Conservation (phyloP, 768 basidiomycete genomes). For the Lactarius akahatsu region DNA sequence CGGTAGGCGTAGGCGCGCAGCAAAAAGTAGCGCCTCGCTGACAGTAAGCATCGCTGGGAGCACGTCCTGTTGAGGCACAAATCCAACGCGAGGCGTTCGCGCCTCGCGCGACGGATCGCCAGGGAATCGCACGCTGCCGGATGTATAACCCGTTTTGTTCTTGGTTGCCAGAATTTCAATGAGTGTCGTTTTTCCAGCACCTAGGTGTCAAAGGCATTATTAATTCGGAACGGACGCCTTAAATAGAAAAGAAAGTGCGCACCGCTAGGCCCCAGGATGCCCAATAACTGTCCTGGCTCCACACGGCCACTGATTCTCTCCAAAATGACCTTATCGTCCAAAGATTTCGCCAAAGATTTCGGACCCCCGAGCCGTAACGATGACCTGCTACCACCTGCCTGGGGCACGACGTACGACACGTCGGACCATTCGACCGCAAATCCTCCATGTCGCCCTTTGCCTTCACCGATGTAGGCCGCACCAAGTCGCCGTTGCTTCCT, state of each 20-base stretch:
- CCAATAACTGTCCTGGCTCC: slow-evolving; percentile 81
- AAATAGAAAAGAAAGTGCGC: slow-evolving; percentile 27
- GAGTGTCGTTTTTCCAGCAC: slow-evolving; percentile 88
- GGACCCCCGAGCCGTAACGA: slow-evolving; percentile 19
- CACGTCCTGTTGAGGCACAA: slow-evolving; percentile 85
- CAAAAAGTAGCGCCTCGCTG: slow-evolving; percentile 69
- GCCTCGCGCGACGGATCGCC: slow-evolving; percentile 34
- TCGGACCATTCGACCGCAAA: slow-evolving; percentile 66
- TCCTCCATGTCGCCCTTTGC: slow-evolving; percentile 42
- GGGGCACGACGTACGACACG: slow-evolving; percentile 63
- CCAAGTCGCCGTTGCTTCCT: slow-evolving; percentile 54
- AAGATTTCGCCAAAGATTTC: no score
- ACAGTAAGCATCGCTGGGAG: slow-evolving; percentile 66
- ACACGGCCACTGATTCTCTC: slow-evolving; percentile 69
- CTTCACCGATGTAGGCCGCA: slow-evolving; percentile 31
- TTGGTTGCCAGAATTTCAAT: slow-evolving; percentile 89
- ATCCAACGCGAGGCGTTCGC: slow-evolving; percentile 61
- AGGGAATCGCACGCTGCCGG: slow-evolving; percentile 65
- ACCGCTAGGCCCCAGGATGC: slow-evolving; percentile 91
- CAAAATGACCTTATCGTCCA: slow-evolving; percentile 61
- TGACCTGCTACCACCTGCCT: slow-evolving; percentile 8
- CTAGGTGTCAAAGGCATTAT: slow-evolving; percentile 34
- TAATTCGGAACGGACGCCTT: background rate
- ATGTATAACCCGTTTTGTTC: slow-evolving; percentile 65
- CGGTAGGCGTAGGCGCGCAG: slow-evolving; percentile 80